Base-by-base conservation (phyloP, 106 monocot species). In the Chionographis japonica region DNA sequence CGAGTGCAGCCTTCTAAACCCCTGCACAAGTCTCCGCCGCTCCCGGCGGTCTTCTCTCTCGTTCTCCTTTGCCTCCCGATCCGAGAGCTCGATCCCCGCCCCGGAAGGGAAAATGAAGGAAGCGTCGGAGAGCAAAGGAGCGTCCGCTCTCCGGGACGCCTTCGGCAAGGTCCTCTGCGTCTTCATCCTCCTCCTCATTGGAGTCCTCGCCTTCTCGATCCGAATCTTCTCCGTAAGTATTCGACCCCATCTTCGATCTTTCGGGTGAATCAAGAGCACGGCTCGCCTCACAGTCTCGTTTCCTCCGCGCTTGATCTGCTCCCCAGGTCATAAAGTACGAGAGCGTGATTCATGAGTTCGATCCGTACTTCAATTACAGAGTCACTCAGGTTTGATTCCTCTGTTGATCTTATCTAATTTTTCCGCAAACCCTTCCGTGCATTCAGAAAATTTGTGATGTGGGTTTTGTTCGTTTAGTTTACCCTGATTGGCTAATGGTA, bases 281-380 rank as follows among this genome's bases (percentile, higher is more conserved):
- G 1, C 27, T 27, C 27, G 38, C 20, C 15, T 43, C 16, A 50
- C 19, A 52, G 58, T 15, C 11, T 10, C 14, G 54, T 56, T 39
- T 59, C 18, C 58, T 55, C 5, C 14, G 17, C 20, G 71, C 38
- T 61, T 66, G 18, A 0, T 54, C 50, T 50, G 67, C 40, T n/a
- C 49, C 59, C 14, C 67, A 95, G 95, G 95, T 95, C 37, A 95
- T 95, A 54, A 95, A 92, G 84, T 95, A 95, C 50, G 95, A 95
- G 82, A 95, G 92, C 68, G 95, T 95, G 83, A 95, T 95, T 59
- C 95, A 95, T 60, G 95, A 95, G 75, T 95, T 95, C 71, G 95
- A 95, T 86, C 95, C 95, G 0, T 95, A 95, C 86, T 95, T 95
- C 84, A 95, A 95, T 63, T 95, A 92, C 84, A 74, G 95, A 75